Percentiles rank a stretch among this genome's conserved stretches.
Conservation (phyloP, 2,329 filamentous ascomycete genomes). For the Penicillium griseofulvum region DNA sequence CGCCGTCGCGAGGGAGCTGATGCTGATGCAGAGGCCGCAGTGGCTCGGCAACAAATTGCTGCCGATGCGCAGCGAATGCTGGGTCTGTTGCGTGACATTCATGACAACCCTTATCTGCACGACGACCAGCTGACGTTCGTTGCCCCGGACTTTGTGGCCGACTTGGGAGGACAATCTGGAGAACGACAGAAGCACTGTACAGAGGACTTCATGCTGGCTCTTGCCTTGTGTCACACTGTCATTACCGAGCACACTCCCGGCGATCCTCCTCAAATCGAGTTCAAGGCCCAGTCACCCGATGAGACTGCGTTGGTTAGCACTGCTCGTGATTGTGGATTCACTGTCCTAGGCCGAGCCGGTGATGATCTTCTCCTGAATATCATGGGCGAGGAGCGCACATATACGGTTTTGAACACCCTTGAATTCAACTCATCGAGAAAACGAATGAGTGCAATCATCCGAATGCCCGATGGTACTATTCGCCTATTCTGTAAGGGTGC, state of each 20-base stretch:
- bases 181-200: slow-evolving; percentile 73
- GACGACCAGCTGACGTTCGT: slow-evolving; percentile 91
- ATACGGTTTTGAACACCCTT: slow-evolving; percentile 86
- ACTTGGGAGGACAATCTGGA: slow-evolving; percentile 75
- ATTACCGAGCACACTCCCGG: slow-evolving; percentile 86
- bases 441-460: slow-evolving; percentile 94
- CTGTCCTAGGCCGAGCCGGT: slow-evolving; percentile 74
- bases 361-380: slow-evolving; percentile 84
- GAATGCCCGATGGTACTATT: slow-evolving; percentile 88
- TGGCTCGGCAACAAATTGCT: slow-evolving; percentile 74
- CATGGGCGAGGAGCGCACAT: slow-evolving; percentile 79
- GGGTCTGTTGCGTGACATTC: slow-evolving; percentile 66
- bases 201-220: slow-evolving; percentile 87
- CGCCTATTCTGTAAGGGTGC: slow-evolving; percentile 95
- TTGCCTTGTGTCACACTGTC: slow-evolving; percentile 95
- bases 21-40: slow-evolving; percentile 73
- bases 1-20: slow-evolving; percentile 86
- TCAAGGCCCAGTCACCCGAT: slow-evolving; percentile 96
- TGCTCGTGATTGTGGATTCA: slow-evolving; percentile 92
- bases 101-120: slow-evolving; percentile 87
- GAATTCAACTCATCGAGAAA: slow-evolving; percentile 98
- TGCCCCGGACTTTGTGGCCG: slow-evolving; percentile 81
- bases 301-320: slow-evolving; percentile 93
- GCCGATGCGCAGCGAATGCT: slow-evolving; percentile 72
- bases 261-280: slow-evolving; percentile 86